A percentile compares a stretch with the other conserved stretches of the same genome.
These are phyloP conservation scores for Erysimum pusillum DNA, from an alignment of 441 rosid genomes.

Conservation along the genomic window DNA sequence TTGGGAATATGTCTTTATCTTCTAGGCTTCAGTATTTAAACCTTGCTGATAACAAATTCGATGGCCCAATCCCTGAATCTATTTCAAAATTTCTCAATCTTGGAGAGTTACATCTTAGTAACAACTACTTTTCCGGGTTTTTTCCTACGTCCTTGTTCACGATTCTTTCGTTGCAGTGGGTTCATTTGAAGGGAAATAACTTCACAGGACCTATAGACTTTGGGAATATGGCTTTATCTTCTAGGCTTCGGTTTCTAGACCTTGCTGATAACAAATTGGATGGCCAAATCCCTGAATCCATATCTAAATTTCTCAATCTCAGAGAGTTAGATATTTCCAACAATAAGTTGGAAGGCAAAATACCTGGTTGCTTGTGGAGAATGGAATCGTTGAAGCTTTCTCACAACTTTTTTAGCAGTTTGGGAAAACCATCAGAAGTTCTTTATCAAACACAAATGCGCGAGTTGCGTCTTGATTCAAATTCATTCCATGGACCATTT, in stretches of 20 bases:
- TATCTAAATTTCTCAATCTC: not conserved
- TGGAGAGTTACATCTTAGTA: too few species aligned
- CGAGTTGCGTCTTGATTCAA: not conserved
- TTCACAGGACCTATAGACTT: conserved; percentile 12
- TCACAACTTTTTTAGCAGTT: not conserved
- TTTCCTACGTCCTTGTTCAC: not conserved
- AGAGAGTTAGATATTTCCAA: not conserved
- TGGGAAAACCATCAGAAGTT: not conserved
- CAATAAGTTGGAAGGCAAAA: not conserved
- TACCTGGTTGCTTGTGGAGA: not conserved
- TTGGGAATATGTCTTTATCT: not conserved
- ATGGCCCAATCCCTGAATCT: not conserved
- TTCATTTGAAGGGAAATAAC: accelerated
- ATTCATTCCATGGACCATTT: not conserved
- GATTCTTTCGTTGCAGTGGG: not conserved
- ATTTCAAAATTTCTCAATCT: not conserved
- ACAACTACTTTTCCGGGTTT: not conserved
- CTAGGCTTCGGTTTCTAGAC: not conserved
- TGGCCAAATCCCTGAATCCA: not conserved
- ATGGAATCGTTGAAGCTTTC: accelerated
- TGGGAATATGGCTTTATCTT: not conserved
- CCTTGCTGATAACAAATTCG: not conserved
- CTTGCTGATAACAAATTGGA: not conserved
- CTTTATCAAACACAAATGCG: accelerated
- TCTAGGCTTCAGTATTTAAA: not conserved